Base-by-base conservation (phyloP, 2,329 filamentous ascomycete genomes). In the Septoria petroselini region DNA sequence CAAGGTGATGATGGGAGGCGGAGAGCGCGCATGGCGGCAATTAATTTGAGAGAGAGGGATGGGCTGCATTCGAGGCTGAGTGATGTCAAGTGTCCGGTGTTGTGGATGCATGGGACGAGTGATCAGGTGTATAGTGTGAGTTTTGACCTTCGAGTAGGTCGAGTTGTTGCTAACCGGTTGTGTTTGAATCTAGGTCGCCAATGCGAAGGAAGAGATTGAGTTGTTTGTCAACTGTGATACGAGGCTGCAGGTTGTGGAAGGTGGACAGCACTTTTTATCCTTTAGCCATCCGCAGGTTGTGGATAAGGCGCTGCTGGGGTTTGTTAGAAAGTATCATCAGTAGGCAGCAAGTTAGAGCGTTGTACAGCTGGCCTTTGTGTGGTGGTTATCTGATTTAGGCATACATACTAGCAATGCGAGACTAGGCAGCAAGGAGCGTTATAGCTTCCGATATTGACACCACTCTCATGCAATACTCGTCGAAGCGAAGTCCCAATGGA, bases 241-340 rank as follows among this genome's bases (percentile, higher is more conserved):
- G 5, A 65, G 66, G 41, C 49, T 79, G 44, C 60, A 70, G 31
- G 65, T 70, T 33, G 63, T 78, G 1, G 62, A 77, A 18, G 74
- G 68, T 4, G 76, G 75, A 1, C 66, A 72, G 47, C 76, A 79
- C 59, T 79, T 77, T 53, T 62, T 79, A 53, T 75, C 69, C 48
- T 71, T 67, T 7, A 71, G 71, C 3, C 69, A 76, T 61, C 73
- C 74, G 1, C 63, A 65, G 5, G 71, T 75, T 49, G 72, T 80
- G 2, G 65, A 71, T 48, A 54, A 57, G 15, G 66, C 65, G 8
- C 30, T 70, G 27, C 30, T 64, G 27, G 48, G 64, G 39, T 67
- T 73, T 58, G 57, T 70, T n/a, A 41, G 27, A 15, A 41, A 37
- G 38, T 30, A 48, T 18, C 25, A n/a, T 14, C 27, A 29, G 14